Evolutionary conservation across 2,329 filamentous ascomycete genomes (phyloP), one percentile per base, ranked within the genome.

Genomic region (Xylaria sp.): DNA sequence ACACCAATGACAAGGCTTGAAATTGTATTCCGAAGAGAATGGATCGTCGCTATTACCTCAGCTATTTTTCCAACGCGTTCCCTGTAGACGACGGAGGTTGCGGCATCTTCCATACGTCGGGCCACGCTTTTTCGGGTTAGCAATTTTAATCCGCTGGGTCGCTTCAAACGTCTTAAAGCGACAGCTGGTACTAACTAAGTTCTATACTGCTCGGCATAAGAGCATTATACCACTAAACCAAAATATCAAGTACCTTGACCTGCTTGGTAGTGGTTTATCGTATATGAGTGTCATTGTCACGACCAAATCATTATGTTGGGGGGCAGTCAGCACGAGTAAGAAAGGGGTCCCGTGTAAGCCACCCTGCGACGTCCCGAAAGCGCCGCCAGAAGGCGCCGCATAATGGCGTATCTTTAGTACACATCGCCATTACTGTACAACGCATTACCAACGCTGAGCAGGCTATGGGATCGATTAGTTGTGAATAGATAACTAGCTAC

Each of bases 1-100:
- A 57, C 57, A 43, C 61, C 61, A 65, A 60, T 65, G 41, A 65
- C 30, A 46, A 52, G 61, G 48, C 65, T 55, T 46, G 13, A 56
- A 60, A 60, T 36, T 39, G 36, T 20, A 32, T 57, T 15, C n/a
- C 48, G 41, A 45, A 28, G 13, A 60, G 45, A 20, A 50, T 39
- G 34, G 61, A 65, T 61, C 65, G 41, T 50, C 61, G 30, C 46
- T n/a, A 66, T 60, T 60, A 48, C n/a, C 36, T 36, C 20, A 39
- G 41, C 25, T 32, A 58, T 43, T 46, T 41, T 59, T 30, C 20
- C 62, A 36, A 53, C 32, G n/a, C 34, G 53, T 59, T 20, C 53
- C 45, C 46, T 58, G 12, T 12, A 4, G 7, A 18, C 4, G 45
- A 5, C 55, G 60, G 48, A 67, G 55, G 60, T 36, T 60, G 39